Evolutionary conservation across 805 yeast species (phyloP).

Genomic region (Jamesozyma hellenica): DNA sequence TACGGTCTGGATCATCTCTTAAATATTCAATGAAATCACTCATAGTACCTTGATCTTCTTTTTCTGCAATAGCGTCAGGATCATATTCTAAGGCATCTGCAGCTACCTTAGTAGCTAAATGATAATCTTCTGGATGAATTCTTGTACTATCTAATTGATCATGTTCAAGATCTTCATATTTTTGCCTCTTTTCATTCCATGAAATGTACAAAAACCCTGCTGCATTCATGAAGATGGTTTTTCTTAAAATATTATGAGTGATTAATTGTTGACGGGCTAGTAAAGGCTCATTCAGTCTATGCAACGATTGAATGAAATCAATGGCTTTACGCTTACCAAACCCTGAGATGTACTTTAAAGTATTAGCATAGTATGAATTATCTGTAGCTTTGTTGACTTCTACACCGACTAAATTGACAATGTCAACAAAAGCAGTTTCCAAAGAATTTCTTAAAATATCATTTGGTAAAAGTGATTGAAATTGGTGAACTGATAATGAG

Average conservation of each 20-base stretch:
- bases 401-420: constrained; percentile 83
- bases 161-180: constrained; percentile 43
- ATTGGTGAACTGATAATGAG: constrained; percentile 56
- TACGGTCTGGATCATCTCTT: constrained; percentile 62
- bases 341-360: constrained; percentile 76
- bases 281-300: constrained; percentile 38
- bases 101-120: constrained; percentile 92
- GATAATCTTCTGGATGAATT: constrained; percentile 97
- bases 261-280: constrained; percentile 81
- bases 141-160: constrained; percentile 89
- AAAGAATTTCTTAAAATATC: constrained; percentile 57
- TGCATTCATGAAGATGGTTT: constrained; percentile 80
- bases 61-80: constrained; percentile 79
- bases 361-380: constrained; percentile 51
- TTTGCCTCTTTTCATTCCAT: constrained; percentile 39
- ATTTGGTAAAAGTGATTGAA: constrained; percentile 60
- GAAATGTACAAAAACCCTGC: constrained; percentile 81
- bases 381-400: constrained; percentile 87
- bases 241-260: constrained; percentile 67
- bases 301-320: constrained; percentile 74
- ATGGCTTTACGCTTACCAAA: constrained; percentile 92
- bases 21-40: constrained; percentile 33
- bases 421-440: constrained; percentile 79
- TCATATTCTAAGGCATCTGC: constrained; percentile 94
- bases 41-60: constrained; percentile 32